phyloP scores from a whole-genome alignment of 1,139 yeast species.

The Suhomyces anneliseae region DNA sequence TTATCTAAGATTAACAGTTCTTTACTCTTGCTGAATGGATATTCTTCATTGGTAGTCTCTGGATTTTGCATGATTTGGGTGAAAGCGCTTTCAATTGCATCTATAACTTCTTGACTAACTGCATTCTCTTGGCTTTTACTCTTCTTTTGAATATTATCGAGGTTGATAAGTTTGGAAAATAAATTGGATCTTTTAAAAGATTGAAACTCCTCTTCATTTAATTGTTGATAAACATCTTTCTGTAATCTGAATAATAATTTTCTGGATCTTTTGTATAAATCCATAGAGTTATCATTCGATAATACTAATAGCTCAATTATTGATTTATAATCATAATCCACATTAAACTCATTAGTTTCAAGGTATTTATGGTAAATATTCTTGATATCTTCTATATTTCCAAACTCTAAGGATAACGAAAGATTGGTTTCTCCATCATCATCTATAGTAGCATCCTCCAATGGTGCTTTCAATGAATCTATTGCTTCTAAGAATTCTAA shows the following conservation, averaged over 20 bases:
- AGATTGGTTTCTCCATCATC: conserved; percentile 25
- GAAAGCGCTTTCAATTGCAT: conserved; percentile 72
- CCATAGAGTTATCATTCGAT: conserved; percentile 5
- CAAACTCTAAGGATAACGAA: conserved; percentile 36
- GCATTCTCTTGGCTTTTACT: conserved; percentile 15
- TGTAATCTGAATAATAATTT: conserved; percentile 59
- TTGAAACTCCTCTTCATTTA: conserved; percentile 54
- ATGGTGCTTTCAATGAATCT: conserved; percentile 68
- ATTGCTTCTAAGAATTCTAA: conserved; percentile 69
- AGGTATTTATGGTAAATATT: conserved; percentile 11
- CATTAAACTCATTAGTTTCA: conserved; percentile 1
- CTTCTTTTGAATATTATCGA: conserved; percentile 8
- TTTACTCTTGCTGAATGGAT: background rate
- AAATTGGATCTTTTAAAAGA: conserved; percentile 48
- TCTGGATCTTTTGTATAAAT: conserved; percentile 49
- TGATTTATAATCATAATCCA: conserved; percentile 9
- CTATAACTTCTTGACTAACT: conserved; percentile 47
- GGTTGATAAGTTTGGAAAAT: conserved; percentile 39
- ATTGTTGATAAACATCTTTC: conserved; percentile 44
- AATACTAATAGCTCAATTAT: conserved; percentile 8
- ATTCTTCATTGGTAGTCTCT: background rate
- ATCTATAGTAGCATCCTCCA: conserved; percentile 47
- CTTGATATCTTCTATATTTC: conserved; percentile 48
- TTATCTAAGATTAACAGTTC: background rate
- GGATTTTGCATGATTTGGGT: conserved; percentile 54